Percentiles rank a stretch among this genome's conserved stretches.
These are phyloP conservation scores for Rhizopogon rudus DNA, from an alignment of 768 basidiomycete genomes.

Conservation along the genomic window DNA sequence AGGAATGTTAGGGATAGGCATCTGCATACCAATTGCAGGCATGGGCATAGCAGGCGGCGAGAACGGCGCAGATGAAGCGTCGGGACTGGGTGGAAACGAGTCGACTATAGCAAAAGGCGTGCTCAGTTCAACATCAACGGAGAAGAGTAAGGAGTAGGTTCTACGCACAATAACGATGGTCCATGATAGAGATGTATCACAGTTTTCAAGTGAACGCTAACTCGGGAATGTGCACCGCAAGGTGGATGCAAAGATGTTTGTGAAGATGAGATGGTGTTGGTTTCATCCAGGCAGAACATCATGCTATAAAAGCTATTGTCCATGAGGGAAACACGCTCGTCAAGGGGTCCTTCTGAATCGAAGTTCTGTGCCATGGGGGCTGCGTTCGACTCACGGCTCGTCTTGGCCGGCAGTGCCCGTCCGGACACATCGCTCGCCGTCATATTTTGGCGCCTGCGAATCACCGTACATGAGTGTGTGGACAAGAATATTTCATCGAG, in stretches of 20 bases:
- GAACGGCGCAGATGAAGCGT: not conserved
- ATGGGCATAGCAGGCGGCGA: not conserved
- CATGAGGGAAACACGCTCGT: not conserved
- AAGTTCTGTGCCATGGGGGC: not conserved
- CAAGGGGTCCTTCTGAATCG: not conserved
- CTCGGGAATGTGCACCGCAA: not conserved
- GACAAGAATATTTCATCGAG: not conserved
- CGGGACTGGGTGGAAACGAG: not conserved
- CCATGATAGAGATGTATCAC: not conserved
- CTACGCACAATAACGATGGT: not conserved
- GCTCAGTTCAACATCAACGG: not conserved
- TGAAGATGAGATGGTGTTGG: not conserved
- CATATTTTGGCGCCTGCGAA: not conserved
- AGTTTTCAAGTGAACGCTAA: not conserved
- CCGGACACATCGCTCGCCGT: not conserved
- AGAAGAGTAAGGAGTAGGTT: not conserved
- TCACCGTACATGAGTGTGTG: not conserved
- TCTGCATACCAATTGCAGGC: not conserved
- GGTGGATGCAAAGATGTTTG: not conserved
- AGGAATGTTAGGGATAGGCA: not conserved
- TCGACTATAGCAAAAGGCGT: not conserved
- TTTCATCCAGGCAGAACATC: not conserved
- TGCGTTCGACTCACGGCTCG: not conserved
- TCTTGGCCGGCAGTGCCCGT: not conserved
- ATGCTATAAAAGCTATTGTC: not conserved